Evolutionary conservation across 2,329 filamentous ascomycete species (phyloP), one percentile per base, ranked within the genome.

Genomic region (Trichoderma pleuroti): DNA sequence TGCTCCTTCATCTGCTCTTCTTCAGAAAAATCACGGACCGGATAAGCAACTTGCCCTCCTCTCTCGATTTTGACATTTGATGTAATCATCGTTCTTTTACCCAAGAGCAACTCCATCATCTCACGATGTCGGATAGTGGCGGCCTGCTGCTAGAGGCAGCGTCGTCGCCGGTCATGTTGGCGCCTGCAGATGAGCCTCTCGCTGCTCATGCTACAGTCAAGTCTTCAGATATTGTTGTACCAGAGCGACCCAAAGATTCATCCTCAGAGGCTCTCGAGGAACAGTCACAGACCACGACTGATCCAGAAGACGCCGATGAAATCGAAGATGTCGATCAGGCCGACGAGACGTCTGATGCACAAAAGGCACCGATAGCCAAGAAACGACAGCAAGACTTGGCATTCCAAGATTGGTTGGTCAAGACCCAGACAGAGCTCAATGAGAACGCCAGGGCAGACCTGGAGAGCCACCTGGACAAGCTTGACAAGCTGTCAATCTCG

Each of bases 371-470:
- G n/a, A 82, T 82, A 0, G 82, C 86, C 59, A 84, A 82, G 73
- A 86, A 86, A 66, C 83, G 83, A 14, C 78, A 78, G 4, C 86
- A 90, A 62, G 83, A 85, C 72, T 81, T 83, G 1, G 81, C 81
- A 34, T 88, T 90, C 64, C 81, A 86, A 63, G 76, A 78, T 1
- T 85, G 81, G 79, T 73, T 84, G 10, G 74, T 76, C 24, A 72
- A 78, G 39, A 81, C 83, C 70, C 79, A 81, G 26, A 68, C 74
- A 3, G 74, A 83, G 74, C 82, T 80, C 56, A 81, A 80, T 21
- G 74, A 74, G 39, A 68, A 71, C 2, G 71, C 75, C 0, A 62
- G 59, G 12, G 79, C 75, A 26, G 73, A 75, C 4, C 72, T 76
- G 24, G 30, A n/a, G 4, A 39, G 46, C 11, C 26, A 76, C 75